Base-by-base conservation (phyloP, 202 grass and related monocot species). In the Brachypodium distachyon region DNA sequence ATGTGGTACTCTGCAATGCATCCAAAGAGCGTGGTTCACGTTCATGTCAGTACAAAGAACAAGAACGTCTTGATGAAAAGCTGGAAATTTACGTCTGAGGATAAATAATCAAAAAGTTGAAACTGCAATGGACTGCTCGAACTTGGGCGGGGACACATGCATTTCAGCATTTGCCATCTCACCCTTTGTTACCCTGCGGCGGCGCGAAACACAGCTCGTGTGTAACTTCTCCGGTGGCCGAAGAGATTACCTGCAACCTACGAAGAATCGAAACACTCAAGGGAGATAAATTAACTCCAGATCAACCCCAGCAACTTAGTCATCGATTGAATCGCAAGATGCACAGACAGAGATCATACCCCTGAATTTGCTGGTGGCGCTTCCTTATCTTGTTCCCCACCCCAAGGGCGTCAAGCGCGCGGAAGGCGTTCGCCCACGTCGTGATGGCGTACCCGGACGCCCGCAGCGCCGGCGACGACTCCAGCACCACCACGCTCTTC, bases 361-460 rank as follows among this genome's bases (percentile, higher is more conserved):
- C 19, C 59, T 76, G 50, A 9, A 33, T 0, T 3, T 56, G 73
- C 37, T 74, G 41, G 27, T 95, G 88, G 16, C 39, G 80, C 44
- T 32, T 63, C 69, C 88, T 57, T 16, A 89, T 77, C 67, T 77
- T 87, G 74, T 89, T 81, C 4, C 88, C 86, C 5, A 89, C 64
- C 0, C 86, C 92, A 41, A 96, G 89, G 32, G 51, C 83, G 80
- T 87, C 89, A 1, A 96, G 71, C 1, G 83, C 92, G 5, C 68
- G 57, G 88, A 90, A 96, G 39, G 83, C 86, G 38, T 96, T 91
- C 16, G 39, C 51, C 80, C 79, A 91, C 21, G 68, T 59, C n/a
- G 83, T 21, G 73, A 91, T 65, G 11, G 77, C 89, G 78, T 87
- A 89, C 25, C 92, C 92, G 1, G 77, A 67, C 16, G 92, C 64